A percentile compares a stretch with the other conserved stretches of the same genome.
phyloP scores from a whole-genome alignment of 2,329 filamentous ascomycete genomes.

The Colletotrichum echinochloae region DNA sequence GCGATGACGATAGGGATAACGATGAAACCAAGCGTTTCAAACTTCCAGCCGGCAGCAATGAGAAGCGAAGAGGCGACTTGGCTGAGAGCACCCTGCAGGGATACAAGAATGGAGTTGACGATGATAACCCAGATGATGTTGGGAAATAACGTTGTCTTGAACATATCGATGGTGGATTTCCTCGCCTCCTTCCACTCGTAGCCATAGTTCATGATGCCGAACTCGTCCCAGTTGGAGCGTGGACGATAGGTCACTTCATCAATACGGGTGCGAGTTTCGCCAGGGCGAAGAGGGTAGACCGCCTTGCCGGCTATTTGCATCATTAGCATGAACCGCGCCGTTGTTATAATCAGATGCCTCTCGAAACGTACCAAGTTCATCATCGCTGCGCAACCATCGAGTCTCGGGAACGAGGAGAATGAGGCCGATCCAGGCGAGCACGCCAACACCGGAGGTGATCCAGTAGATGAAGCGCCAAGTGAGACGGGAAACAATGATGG shows the following conservation, averaged over 20 bases:
- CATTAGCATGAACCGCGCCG: neutral
- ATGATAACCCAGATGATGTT: slow-evolving; percentile 51
- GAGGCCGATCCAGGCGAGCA: slow-evolving; percentile 50
- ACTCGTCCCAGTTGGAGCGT: slow-evolving; percentile 49
- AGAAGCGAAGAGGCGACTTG: slow-evolving; percentile 44
- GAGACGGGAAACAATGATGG: slow-evolving; percentile 48
- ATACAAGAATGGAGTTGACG: slow-evolving; percentile 49
- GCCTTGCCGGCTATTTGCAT: slow-evolving; percentile 37
- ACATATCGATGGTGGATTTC: slow-evolving; percentile 46
- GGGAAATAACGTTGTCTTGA: slow-evolving; percentile 51
- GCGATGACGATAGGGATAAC: slow-evolving; percentile 41
- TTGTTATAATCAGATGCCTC: neutral
- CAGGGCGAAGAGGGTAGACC: slow-evolving; percentile 39
- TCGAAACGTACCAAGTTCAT: slow-evolving; percentile 46
- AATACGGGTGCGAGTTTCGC: slow-evolving; percentile 40
- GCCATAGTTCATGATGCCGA: slow-evolving; percentile 49
- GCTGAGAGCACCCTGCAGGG: slow-evolving; percentile 46
- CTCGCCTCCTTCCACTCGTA: slow-evolving; percentile 45
- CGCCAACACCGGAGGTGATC: slow-evolving; percentile 47
- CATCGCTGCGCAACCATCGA: slow-evolving; percentile 48
- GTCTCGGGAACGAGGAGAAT: slow-evolving; percentile 54
- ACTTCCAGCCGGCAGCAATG: slow-evolving; percentile 46
- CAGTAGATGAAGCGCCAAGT: slow-evolving; percentile 53
- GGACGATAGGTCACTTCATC: slow-evolving; percentile 40
- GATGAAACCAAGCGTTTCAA: slow-evolving; percentile 47